Base-by-base conservation (phyloP, 1,284 basidiomycete genomes). In the Ustilago loliicola region DNA sequence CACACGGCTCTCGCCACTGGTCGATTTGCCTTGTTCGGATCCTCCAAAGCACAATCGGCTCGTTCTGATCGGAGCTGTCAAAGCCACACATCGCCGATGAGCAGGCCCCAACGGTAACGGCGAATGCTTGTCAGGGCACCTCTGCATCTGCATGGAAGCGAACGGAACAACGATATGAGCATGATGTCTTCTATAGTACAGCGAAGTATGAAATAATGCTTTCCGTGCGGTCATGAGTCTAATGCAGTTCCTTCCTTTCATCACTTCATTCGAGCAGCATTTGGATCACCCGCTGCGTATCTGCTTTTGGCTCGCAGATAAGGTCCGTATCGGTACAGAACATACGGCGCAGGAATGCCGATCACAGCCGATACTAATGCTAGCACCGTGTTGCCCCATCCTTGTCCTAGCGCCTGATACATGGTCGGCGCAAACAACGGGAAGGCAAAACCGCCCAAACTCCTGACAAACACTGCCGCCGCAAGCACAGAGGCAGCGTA, bases 401-500 rank as follows among this genome's bases (percentile, higher is more conserved):
- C 85, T 42, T 84, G 79, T 1, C 85, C 86, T 9, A 87, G 72
- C 1, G 53, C 54, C 11, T 59, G 38, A 40, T 80, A 87, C 77
- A 87, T 68, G 36, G 72, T 63, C 0, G 81, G 80, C 1, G 82
- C 80, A 15, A 81, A 81, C 4, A 87, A 63, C 7, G 83, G 81
- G 19, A 87, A 80, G 0, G 61, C 83, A 64, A 87, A 87, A 3
- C 86, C 87, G 2, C 80, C 74, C 5, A 86, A 52, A 15, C 79
- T 81, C 2, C 87, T 77, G 10, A 84, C 34, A 48, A 82, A 78
- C n/a, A 82, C 79, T 0, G 78, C 72, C 0, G 84, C 82, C 1
- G 85, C 79, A 17, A 87, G 50, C 1, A 85, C 86, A 0, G 79
- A 82, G 0, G 87, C 85, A 3, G 86, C 86, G 30, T 84, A 82